These are phyloP conservation scores for Atkinsonella texensis DNA, from an alignment of 2,329 filamentous ascomycete genomes.

Conservation along the genomic window DNA sequence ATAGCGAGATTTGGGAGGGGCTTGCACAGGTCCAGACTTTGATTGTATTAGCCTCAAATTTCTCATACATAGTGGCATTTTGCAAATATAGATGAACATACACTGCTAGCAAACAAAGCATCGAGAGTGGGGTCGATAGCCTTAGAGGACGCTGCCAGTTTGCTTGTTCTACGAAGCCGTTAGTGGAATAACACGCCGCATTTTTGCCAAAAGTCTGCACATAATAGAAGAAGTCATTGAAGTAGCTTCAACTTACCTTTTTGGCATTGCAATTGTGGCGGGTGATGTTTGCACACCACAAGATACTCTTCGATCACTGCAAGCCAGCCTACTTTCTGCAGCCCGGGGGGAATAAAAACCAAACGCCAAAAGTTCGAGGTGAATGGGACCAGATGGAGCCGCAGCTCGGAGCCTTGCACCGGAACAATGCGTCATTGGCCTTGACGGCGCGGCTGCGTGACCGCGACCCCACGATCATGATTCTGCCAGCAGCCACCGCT, in stretches of 20 bases:
- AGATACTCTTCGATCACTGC: neutral
- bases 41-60: neutral
- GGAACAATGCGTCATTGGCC: slow-evolving; percentile 22
- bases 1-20: slow-evolving; percentile 34
- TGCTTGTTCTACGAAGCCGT: slow-evolving; percentile 21
- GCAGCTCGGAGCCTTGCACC: slow-evolving; percentile 11
- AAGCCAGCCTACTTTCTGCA: neutral
- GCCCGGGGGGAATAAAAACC: slow-evolving; percentile 5
- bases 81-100: slow-evolving; percentile 31
- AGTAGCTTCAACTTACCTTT: slow-evolving; percentile 11
- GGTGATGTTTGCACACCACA: neutral
- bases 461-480: slow-evolving; percentile 11
- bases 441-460: slow-evolving; percentile 11
- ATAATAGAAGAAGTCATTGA: neutral
- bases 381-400: neutral
- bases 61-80: neutral
- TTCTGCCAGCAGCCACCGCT: slow-evolving; percentile 22
- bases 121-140: slow-evolving; percentile 57
- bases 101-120: slow-evolving; percentile 61
- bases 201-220: neutral
- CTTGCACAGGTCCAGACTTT: slow-evolving; percentile 40
- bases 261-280: slow-evolving; percentile 9
- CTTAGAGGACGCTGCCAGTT: slow-evolving; percentile 34
- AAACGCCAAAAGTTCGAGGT: neutral
- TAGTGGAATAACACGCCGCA: slow-evolving; percentile 10